Base-by-base conservation (phyloP, 768 basidiomycete genomes). In the Collybiopsis confluens region DNA sequence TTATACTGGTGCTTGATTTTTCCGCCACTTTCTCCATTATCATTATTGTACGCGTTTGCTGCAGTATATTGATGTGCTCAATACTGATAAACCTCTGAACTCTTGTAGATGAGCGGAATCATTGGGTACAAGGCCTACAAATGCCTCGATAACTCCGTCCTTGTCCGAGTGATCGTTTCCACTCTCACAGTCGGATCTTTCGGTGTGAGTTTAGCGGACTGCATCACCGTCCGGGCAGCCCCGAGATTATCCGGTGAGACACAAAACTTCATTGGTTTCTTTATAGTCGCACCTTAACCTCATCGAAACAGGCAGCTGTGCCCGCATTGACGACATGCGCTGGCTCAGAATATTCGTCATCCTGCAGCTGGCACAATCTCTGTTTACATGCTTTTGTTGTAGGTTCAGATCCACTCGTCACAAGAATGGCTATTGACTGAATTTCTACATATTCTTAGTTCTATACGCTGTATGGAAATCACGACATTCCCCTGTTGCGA, bases 41-140 rank as follows among this genome's bases (percentile, higher is more conserved):
- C 8, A 26, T 52, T 24, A 43, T 52, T 18, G 50, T 40, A 42
- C 16, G 41, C 18, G 1, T 15, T 18, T 24, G 9, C 11, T 33
- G 2, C 11, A 4, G 7, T 53, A 4, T 23, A 42, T n/a, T 4
- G n/a, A 11, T 20, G 18, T 13, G 1, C n/a, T 16, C 35, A 45
- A 24, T 44, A 23, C 26, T 43, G 13, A 30, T 26, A 7, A n/a
- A 15, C 13, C 21, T 23, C 36, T 10, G 11, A n/a, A 15, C 13
- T 33, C 33, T 45, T 10, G 54, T 27, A 54, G 85, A 74, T 86
- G 38, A 76, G 81, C 0, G 83, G 82, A 27, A 79, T 86, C 27
- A 70, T 84, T 30, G 85, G 85, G 13, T 69, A 80, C 59, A 88
- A 88, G 62, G 83, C 80, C 7, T 87, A 86, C 59, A 78, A 77